These are phyloP conservation scores for Acacia melanoxylon DNA, from an alignment of 306 rosid genomes.

Conservation along the genomic window DNA sequence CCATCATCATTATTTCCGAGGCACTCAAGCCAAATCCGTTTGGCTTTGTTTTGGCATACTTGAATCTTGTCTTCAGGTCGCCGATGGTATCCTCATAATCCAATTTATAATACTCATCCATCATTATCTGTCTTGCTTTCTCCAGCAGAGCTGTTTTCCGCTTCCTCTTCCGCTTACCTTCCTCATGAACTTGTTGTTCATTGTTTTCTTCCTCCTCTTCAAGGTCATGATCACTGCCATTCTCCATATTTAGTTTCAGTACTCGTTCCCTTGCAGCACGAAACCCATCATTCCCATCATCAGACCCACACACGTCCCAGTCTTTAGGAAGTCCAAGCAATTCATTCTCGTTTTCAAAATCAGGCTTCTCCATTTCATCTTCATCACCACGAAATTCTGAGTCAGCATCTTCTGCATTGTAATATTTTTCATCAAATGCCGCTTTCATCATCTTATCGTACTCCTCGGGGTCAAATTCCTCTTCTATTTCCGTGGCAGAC, in stretches of 20 bases:
- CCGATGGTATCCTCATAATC: conserved; percentile 90
- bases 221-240: conserved; percentile 32
- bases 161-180: conserved; percentile 70
- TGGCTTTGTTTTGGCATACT: conserved; percentile 76
- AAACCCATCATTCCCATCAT: conserved; percentile 70
- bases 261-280: conserved; percentile 64
- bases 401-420: conserved; percentile 64
- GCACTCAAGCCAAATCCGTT: conserved; percentile 66
- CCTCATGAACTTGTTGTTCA: conserved; percentile 33
- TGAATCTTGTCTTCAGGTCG: conserved; percentile 89
- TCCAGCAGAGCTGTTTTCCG: conserved; percentile 74
- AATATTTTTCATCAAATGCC: conserved; percentile 73
- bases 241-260: conserved; percentile 51
- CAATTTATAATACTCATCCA: conserved; percentile 88
- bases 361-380: conserved; percentile 69
- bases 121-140: conserved; percentile 79
- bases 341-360: conserved; percentile 85
- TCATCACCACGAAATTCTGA: conserved; percentile 54
- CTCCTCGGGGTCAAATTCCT: conserved; percentile 83
- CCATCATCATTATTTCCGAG: conserved; percentile 58
- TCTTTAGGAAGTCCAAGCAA: conserved; percentile 78
- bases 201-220: conserved; percentile 36
- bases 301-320: conserved; percentile 58
- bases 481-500: conserved; percentile 63
- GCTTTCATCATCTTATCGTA: conserved; percentile 83